Percentiles rank a stretch among this genome's conserved stretches.
Conservation (phyloP, 345 rosid species). For the Sisymbrium irio region DNA sequence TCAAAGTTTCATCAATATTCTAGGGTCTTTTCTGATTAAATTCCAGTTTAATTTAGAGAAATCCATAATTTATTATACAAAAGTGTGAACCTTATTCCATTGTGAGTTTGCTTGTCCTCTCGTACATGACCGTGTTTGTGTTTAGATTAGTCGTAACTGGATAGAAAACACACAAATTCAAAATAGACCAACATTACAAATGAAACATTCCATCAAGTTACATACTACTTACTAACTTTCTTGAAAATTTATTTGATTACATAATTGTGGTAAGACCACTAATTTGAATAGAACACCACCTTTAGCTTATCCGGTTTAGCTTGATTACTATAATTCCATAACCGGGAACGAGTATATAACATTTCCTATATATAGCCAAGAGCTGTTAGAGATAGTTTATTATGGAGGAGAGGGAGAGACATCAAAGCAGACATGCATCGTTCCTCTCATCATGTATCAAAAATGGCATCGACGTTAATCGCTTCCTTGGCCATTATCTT, state of each 20-base stretch:
- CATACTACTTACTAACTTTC: too few species aligned
- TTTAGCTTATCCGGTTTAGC: neutral
- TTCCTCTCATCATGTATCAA: conserved; percentile 1
- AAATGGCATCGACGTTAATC: conserved; percentile 17
- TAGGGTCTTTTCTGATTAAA: neutral
- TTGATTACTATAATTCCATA: neutral
- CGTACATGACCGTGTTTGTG: neutral
- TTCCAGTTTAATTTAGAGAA: neutral
- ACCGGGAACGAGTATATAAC: neutral
- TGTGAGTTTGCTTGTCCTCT: neutral
- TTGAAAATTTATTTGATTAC: neutral
- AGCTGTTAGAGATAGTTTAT: neutral
- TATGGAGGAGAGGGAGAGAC: neutral
- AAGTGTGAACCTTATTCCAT: neutral
- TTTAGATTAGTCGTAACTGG: neutral
- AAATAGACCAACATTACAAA: too few species aligned
- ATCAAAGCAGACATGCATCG: conserved; percentile 2
- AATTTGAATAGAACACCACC: neutral
- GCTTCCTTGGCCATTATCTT: conserved; percentile 18
- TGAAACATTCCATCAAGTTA: too few species aligned
- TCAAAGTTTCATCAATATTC: neutral
- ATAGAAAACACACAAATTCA: too few species aligned
- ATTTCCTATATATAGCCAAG: neutral
- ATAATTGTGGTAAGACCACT: neutral
- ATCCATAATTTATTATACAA: neutral